Evolutionary conservation across 345 rosid genomes (phyloP), one percentile per base, ranked within the genome.

Genomic region (Carallia pectinifolia): DNA sequence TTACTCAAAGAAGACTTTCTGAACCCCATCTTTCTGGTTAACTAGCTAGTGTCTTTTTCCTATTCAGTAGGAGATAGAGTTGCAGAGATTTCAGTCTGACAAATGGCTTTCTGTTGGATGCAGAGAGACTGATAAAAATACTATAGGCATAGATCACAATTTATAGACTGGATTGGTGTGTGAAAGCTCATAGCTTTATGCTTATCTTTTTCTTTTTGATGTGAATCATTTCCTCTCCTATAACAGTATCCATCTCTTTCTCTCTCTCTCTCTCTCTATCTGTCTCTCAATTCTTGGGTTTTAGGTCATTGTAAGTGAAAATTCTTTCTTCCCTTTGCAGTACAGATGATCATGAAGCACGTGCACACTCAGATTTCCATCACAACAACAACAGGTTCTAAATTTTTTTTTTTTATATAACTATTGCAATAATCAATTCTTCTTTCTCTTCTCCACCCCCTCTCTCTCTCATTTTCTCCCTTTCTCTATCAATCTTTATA

Each of bases 21-120:
- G 16, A 70, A 71, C 67, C 74, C 64, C 75, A 65, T 68, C 81
- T 76, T 64, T 69, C 78, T 73, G 71, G 17, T 66, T 47, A 40
- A 13, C 10, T 72, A 33, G 4, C 2, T 1, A 33, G 34, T 33
- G 65, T 65, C 74, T 50, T 50, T 76, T 39, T 65, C 79, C 64
- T 82, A 74, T 82, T 78, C 77, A 70, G 82, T 72, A 62, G 74
- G 70, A 72, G 23, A 23, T 23, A 23, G 72, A 81, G 84, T 84
- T 81, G 94, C 92, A 87, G 88, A 88, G 87, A 82, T 72, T 68
- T 60, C 75, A 74, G 82, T 80, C 88, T 85, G 90, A 87, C 91
- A 89, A 80, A 78, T 71, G 67, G 75, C 74, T 70, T 71, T 65
- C 66, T 31, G 48, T 53, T 18, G 18, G 34, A 12, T 38, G 37